Conservation (phyloP, 345 rosid species). For the Salix caprea region DNA sequence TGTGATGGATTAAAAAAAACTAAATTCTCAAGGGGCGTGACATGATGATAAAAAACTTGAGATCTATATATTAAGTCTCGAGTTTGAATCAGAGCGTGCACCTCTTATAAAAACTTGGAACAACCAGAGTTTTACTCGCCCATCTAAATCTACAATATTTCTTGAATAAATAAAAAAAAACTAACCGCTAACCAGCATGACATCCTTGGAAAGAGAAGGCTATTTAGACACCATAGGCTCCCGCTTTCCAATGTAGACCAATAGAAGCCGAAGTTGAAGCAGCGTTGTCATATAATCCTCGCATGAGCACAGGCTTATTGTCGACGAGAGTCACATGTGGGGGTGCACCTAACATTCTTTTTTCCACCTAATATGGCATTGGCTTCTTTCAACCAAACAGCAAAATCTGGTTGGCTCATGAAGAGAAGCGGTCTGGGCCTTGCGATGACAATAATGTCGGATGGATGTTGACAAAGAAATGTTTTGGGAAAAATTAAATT, state of each 20-base stretch:
- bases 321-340: neutral
- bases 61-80: rapidly evolving
- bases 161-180: too few relatives aligned
- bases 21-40: too few relatives aligned
- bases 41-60: too few relatives aligned
- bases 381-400: neutral
- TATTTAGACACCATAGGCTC: too few relatives aligned
- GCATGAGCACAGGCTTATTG: neutral
- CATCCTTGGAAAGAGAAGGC: too few relatives aligned
- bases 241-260: too few relatives aligned
- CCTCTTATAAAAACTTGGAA: too few relatives aligned
- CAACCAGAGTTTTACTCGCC: rapidly evolving
- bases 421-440: too few relatives aligned
- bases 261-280: neutral
- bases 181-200: too few relatives aligned
- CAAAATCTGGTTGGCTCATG: neutral
- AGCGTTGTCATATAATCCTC: neutral
- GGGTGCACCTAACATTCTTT: neutral
- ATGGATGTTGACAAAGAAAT: neutral
- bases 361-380: neutral
- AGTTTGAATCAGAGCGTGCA: too few relatives aligned
- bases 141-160: rapidly evolving
- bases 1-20: too few relatives aligned
- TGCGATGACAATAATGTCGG: neutral
- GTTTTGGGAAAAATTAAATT: neutral